Base-by-base conservation (phyloP, 306 rosid species). In the Crataegus laevigata region DNA sequence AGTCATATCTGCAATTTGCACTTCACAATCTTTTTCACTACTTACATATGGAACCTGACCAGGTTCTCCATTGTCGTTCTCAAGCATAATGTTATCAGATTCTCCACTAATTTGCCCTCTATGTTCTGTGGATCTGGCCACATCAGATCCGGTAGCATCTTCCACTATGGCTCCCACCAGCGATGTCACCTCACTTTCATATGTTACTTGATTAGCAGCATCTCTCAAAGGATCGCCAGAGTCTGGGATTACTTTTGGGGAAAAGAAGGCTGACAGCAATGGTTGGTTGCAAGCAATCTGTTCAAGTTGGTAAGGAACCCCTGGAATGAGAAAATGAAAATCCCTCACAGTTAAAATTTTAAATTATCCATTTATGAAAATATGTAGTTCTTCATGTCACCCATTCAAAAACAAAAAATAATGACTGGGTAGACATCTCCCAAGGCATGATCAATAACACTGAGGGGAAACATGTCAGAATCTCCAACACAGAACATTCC, bases 221-320 rank as follows among this genome's bases (percentile, higher is more conserved):
- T 66, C 69, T 25, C 82, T 77, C 51, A 34, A 65, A 81, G 81
- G 71, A 75, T 84, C 84, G 55, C 66, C 79, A 6, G 79, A 65
- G 52, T 67, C 69, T 9, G 72, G 79, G 77, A 69, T 75, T 77
- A 36, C 85, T 87, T 88, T 90, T 29, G 78, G 75, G 62, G 91
- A 29, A 80, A 90, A 94, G 84, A 91, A 91, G 70, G 75, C 87
- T 11, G 93, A 90, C 74, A 94, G 71, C 80, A 84, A 90, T 66
- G 94, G 94, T 77, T 91, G 97, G 69, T 90, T 86, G 82, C 58
- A 78, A 68, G 83, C 72, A 82, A 88, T 87, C 78, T 87, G 96
- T 19, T 91, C 88, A 58, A 94, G 94, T 81, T 87, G 91, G 78
- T 91, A 94, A 36, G 93, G 96, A 76, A 85, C 82, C 97, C 98